Evolutionary conservation across 768 basidiomycete genomes (phyloP), one percentile per base, ranked within the genome.

Genomic region (Porphyrellus cyaneotinctus): DNA sequence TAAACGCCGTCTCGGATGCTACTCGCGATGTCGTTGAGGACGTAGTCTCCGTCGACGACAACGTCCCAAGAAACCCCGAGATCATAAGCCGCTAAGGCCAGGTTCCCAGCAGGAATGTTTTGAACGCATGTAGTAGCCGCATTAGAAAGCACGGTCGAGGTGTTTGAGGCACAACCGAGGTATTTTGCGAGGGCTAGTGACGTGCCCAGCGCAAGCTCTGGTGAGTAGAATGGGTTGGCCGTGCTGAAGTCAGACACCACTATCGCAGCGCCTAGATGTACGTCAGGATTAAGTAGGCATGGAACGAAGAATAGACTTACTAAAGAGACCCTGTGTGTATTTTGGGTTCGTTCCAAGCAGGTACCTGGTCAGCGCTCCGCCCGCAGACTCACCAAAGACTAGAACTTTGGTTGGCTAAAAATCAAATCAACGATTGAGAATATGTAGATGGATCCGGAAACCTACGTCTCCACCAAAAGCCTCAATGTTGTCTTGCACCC

Each of bases 391-490:
- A 18, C 63, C 61, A 44, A 60, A 60, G n/a, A 56, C 18, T 17
- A 63, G 36, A 10, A 58, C 58, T 44, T 36, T 62, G 23, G 60
- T 49, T 28, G 51, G 51, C 55, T 62, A 24, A 24, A 8, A 9
- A 18, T 20, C 6, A 3, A 14, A 39, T 56, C 24, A 49, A 31
- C 18, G 3, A 39, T 15, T 2, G 9, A 43, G 14, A 37, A 28
- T 18, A 8, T 2, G 4, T 18, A 43, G 7, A 18, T 11, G n/a
- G 37, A 28, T 2, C 11, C 10, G 6, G 13, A 43, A 18, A 42
- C 53, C 15, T 22, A 64, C 63, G 46, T 75, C 72, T 1, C 75
- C 74, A 6, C 74, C 72, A 49, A 75, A 76, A 14, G 60, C 52
- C 28, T 17, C 57, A 15, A 76, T 72, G 38, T 75, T 63, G 1